Percentiles rank a stretch among this genome's conserved stretches.
Evolutionary conservation across 768 basidiomycete genomes (phyloP).

Genomic region (Naematelia encephala): DNA sequence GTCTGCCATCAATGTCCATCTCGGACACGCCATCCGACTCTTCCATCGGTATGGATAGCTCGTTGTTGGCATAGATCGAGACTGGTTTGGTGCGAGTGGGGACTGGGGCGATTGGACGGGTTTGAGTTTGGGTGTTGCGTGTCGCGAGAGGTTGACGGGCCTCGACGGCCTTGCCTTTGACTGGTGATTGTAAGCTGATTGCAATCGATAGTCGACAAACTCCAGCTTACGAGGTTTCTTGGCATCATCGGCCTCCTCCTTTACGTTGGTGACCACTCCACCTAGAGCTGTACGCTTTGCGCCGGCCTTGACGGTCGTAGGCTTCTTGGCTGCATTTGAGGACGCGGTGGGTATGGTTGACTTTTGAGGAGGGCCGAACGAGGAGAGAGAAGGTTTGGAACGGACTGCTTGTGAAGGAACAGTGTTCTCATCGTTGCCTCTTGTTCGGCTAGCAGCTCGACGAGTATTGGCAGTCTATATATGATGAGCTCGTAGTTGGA

Average conservation of each 20-base stretch:
- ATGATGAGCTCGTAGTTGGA: not conserved
- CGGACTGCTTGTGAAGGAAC: conserved; percentile 22
- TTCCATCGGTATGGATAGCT: conserved; percentile 12
- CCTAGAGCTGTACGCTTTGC: conserved; percentile 69
- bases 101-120: conserved; percentile 37
- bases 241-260: conserved; percentile 49
- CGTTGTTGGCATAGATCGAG: conserved; percentile 21
- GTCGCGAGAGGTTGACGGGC: conserved; percentile 31
- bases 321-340: conserved; percentile 27
- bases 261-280: conserved; percentile 73
- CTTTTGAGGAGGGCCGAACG: conserved; percentile 37
- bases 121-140: conserved; percentile 31
- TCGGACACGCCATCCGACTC: conserved; percentile 32
- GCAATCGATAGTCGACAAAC: not conserved
- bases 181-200: conserved; percentile 7
- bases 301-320: conserved; percentile 61
- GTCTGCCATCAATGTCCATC: conserved; percentile 48
- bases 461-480: conserved; percentile 26
- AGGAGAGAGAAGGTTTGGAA: conserved; percentile 40
- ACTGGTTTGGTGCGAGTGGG: conserved; percentile 29
- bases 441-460: conserved; percentile 29
- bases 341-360: conserved; percentile 10
- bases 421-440: conserved; percentile 48
- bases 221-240: conserved; percentile 32
- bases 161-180: conserved; percentile 22